A percentile compares a stretch with the other conserved stretches of the same genome.
Evolutionary conservation across 495 filamentous ascomycete species (phyloP).

Genomic region (Alectoria sarmentosa): DNA sequence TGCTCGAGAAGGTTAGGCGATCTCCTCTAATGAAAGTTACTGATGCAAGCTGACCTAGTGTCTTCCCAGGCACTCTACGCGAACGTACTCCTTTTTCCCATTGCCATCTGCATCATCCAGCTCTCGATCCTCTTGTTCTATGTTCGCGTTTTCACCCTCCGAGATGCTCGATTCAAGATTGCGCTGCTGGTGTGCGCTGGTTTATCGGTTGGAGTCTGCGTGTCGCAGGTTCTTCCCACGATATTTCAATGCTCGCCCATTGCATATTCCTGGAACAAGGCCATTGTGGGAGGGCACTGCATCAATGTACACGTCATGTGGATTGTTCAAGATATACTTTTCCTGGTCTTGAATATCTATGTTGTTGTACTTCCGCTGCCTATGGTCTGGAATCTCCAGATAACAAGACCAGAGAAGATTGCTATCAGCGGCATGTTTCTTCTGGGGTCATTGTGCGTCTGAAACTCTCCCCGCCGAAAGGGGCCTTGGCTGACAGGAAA

Average conservation of each 20-base stretch:
- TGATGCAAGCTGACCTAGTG: not conserved
- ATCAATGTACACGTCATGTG: slow-evolving; percentile 6
- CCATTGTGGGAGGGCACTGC: not conserved
- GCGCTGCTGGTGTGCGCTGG: not conserved
- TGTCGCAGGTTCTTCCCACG: not conserved
- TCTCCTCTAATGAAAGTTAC: not conserved
- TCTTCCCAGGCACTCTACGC: not conserved
- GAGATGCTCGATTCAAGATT: not conserved
- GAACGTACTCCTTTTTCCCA: not conserved
- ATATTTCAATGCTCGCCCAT: slow-evolving; percentile 1
- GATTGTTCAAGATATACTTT: not conserved
- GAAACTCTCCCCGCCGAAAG: not conserved
- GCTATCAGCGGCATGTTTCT: not conserved
- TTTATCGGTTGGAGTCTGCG: slow-evolving; percentile 1
- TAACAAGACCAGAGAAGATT: slow-evolving; percentile 2
- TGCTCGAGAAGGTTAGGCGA: not conserved
- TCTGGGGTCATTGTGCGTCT: not conserved
- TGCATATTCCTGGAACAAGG: slow-evolving; percentile 1
- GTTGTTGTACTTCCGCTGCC: not conserved
- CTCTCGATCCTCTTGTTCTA: not conserved
- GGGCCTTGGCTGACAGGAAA: not conserved
- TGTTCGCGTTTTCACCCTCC: slow-evolving; percentile 1
- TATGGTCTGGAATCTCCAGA: slow-evolving; percentile 6
- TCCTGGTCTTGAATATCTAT: not conserved
- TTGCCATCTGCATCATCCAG: not conserved